Evolutionary conservation across 306 rosid genomes (phyloP).

Genomic region (Astragalus membranaceus): DNA sequence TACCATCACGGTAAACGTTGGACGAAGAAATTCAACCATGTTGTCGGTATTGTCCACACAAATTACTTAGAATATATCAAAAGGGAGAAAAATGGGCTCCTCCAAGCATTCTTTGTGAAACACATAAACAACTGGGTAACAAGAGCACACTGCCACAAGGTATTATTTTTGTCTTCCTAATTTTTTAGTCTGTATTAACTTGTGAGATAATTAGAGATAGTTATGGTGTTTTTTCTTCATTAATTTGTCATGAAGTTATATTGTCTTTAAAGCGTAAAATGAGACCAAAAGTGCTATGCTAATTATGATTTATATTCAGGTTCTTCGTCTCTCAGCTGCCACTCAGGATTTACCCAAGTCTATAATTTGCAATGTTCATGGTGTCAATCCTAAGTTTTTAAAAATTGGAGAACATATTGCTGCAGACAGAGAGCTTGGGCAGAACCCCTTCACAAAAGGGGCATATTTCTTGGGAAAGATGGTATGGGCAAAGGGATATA

Average conservation of each 20-base stretch:
- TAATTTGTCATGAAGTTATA: background rate
- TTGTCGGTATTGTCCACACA: slow-evolving; percentile 93
- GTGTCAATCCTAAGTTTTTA: slow-evolving; percentile 89
- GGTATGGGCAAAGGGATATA: slow-evolving; percentile 98
- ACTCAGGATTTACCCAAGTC: slow-evolving; percentile 92
- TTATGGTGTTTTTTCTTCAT: background rate
- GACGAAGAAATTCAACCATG: slow-evolving; percentile 91
- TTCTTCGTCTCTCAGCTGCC: slow-evolving; percentile 94
- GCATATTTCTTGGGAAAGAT: slow-evolving; percentile 97
- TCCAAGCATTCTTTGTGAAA: slow-evolving; percentile 85
- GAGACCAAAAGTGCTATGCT: background rate
- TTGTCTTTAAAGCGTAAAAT: background rate
- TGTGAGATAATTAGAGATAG: background rate
- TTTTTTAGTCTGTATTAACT: background rate
- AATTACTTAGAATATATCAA: slow-evolving; percentile 89
- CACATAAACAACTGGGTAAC: slow-evolving; percentile 94
- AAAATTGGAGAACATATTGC: slow-evolving; percentile 75
- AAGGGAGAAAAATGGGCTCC: slow-evolving; percentile 89
- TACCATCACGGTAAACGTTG: slow-evolving; percentile 94
- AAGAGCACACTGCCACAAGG: slow-evolving; percentile 88
- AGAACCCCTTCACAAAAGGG: slow-evolving; percentile 73
- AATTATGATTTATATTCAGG: slow-evolving; percentile 36
- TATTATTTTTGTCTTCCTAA: slow-evolving; percentile 20
- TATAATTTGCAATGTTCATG: slow-evolving; percentile 87
- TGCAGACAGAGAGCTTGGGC: slow-evolving; percentile 69